Percentiles rank a stretch among this genome's conserved stretches.
Evolutionary conservation across 768 basidiomycete genomes (phyloP).

Genomic region (Cystofilobasidium bisporidii): DNA sequence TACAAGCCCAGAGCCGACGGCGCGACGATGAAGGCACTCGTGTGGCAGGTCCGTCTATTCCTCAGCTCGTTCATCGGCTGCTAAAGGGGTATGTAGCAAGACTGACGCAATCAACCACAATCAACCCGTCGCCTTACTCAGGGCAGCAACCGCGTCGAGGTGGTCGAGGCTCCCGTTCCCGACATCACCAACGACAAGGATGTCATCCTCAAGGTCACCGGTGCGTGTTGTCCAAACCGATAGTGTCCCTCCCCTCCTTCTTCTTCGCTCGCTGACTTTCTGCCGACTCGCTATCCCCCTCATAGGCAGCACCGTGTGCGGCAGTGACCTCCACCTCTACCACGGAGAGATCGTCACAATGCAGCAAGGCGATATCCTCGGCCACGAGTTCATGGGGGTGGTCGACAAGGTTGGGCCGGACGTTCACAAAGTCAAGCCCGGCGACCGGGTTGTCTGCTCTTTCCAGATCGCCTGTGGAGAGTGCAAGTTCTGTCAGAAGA

Average conservation of each 20-base stretch:
- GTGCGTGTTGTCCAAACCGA: conserved; percentile 34
- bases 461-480: conserved; percentile 69
- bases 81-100: too few species aligned
- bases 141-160: conserved; percentile 44
- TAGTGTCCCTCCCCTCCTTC: too few species aligned
- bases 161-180: conserved; percentile 48
- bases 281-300: background rate
- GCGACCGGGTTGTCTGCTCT: conserved; percentile 59
- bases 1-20: conserved; percentile 49
- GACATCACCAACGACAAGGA: conserved; percentile 65
- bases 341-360: conserved; percentile 44
- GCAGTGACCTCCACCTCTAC: conserved; percentile 57
- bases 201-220: conserved; percentile 64
- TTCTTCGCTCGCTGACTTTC: background rate
- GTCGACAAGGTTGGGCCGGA: conserved; percentile 58
- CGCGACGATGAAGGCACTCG: conserved; percentile 57
- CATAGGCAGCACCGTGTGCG: conserved; percentile 54
- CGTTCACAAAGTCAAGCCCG: conserved; percentile 53
- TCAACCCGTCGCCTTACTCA: too few species aligned
- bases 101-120: too few species aligned
- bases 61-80: too few species aligned
- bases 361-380: conserved; percentile 61
- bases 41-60: conserved; percentile 46
- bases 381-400: conserved; percentile 47
- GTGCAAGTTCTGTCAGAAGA: conserved; percentile 63